These are phyloP conservation scores for Elasticomyces elasticus DNA, from an alignment of 495 filamentous ascomycete species.

Conservation along the genomic window DNA sequence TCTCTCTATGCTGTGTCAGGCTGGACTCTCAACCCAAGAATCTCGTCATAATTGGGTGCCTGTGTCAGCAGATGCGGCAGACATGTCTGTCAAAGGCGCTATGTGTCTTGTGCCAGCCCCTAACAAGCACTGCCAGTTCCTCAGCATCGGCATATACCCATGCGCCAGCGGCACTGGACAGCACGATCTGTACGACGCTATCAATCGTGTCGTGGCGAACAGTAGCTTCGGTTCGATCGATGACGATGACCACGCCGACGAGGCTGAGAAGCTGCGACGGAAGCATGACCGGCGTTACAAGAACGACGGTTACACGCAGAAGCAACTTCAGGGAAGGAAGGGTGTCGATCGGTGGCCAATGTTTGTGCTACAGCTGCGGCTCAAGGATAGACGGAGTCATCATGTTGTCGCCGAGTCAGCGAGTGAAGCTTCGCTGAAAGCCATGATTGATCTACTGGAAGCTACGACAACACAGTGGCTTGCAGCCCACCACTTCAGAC, in stretches of 20 bases:
- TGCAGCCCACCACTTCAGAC: slow-evolving; percentile 28
- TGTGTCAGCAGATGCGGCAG: slow-evolving; percentile 51
- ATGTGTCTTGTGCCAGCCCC: slow-evolving; percentile 62
- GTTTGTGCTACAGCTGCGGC: slow-evolving; percentile 70
- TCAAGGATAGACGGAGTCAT: slow-evolving; percentile 18
- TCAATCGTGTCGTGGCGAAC: slow-evolving; percentile 65
- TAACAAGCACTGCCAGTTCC: slow-evolving; percentile 65
- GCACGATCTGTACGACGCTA: slow-evolving; percentile 64
- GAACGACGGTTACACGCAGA: slow-evolving; percentile 43
- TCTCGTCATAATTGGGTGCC: slow-evolving; percentile 53
- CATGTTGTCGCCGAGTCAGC: slow-evolving; percentile 18
- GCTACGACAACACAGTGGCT: slow-evolving; percentile 34
- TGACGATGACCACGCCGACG: slow-evolving; percentile 32
- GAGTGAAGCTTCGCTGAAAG: slow-evolving; percentile 39
- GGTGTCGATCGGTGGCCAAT: slow-evolving; percentile 78
- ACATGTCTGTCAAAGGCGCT: slow-evolving; percentile 52
- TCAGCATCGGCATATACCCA: slow-evolving; percentile 55
- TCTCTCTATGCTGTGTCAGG: slow-evolving; percentile 52
- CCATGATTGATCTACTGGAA: slow-evolving; percentile 23
- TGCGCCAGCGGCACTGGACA: slow-evolving; percentile 38
- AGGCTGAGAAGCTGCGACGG: slow-evolving; percentile 30
- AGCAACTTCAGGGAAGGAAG: slow-evolving; percentile 51
- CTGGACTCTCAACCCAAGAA: slow-evolving; percentile 45
- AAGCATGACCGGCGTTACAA: slow-evolving; percentile 36
- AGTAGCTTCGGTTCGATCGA: slow-evolving; percentile 69